Evolutionary conservation across 257 asterid genomes (phyloP).

Genomic region (Scutellaria galericulata): DNA sequence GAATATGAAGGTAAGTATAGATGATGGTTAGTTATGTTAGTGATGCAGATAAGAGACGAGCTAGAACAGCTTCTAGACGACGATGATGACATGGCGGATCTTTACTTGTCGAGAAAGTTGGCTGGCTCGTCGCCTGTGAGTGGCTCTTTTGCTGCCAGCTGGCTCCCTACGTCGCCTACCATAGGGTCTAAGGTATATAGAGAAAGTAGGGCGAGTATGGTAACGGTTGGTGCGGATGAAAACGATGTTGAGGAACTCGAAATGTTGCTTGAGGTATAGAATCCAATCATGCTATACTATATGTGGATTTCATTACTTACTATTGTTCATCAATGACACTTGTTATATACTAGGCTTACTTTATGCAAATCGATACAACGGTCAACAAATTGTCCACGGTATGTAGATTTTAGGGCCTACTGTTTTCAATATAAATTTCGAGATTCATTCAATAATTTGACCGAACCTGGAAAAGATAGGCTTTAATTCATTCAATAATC

Average conservation of each 20-base stretch:
- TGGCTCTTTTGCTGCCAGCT: slow-evolving; percentile 77
- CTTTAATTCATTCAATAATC: too few relatives aligned
- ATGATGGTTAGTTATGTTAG: too few relatives aligned
- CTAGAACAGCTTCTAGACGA: slow-evolving; percentile 96
- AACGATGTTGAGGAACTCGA: slow-evolving; percentile 91
- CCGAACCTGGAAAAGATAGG: too few relatives aligned
- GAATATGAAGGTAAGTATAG: not conserved
- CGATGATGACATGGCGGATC: slow-evolving; percentile 97
- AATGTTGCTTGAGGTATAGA: slow-evolving; percentile 84
- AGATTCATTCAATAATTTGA: too few relatives aligned
- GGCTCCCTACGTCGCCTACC: slow-evolving; percentile 79
- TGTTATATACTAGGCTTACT: slow-evolving; percentile 70
- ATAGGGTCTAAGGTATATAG: slow-evolving; percentile 86
- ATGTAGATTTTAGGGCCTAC: slow-evolving; percentile 13
- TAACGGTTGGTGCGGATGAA: slow-evolving; percentile 83
- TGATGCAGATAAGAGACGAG: slow-evolving; percentile 88
- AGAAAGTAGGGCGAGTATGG: slow-evolving; percentile 87
- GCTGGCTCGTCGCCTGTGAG: slow-evolving; percentile 78
- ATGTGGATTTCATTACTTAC: too few relatives aligned
- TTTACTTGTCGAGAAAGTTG: slow-evolving; percentile 83
- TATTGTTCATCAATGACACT: too few relatives aligned
- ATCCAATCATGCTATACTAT: too few relatives aligned
- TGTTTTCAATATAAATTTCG: too few relatives aligned
- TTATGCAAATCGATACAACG: slow-evolving; percentile 92
- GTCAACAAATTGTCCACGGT: slow-evolving; percentile 86